Evolutionary conservation across 371 early-diverging fungal genomes (phyloP), one percentile per base, ranked within the genome.

Genomic region (Saksenaea oblongispora): DNA sequence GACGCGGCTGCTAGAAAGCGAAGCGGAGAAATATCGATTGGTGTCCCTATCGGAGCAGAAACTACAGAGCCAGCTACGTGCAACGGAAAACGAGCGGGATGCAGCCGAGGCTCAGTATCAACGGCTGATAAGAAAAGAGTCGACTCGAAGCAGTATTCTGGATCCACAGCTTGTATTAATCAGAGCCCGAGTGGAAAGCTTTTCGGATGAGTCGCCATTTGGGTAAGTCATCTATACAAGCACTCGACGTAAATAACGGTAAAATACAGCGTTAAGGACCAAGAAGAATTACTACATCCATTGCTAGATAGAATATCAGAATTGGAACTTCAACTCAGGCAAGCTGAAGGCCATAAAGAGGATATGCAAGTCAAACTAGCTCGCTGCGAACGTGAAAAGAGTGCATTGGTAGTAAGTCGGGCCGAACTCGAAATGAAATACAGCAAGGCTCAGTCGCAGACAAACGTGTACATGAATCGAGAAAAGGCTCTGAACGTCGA

Each of bases 381-480:
- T 0, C 42, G 42, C 5, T n/a, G 18, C 17, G 42, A 14, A 41
- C 42, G 42, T 17, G 24, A 59, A 13, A 42, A 9, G 9, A 18
- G n/a, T 7, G 59, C 36, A 5, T 27, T 74, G 24, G 69, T 67
- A 26, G 44, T 59, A 1, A 56, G 59, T 7, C 54, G 76, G 4
- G 36, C 74, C 3, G 65, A 74, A 1, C 64, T 82, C 54, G 78
- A 82, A 42, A 44, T 76, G 1, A 39, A 63, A n/a, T 37, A 58
- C 9, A 71, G 64, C 28, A 72, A 71, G 24, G 63, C 71, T 1
- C 65, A 74, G 34, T 65, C 75, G 2, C 68, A 73, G 28, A 59
- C 66, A 9, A 42, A 62, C 17, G 64, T 66, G 1, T 54, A 65
- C 9, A 60, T 63, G 26, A 34, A 55, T 8, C 57, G 68, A 5